Percentiles rank a stretch among this genome's conserved stretches.
These are phyloP conservation scores for Daldinia childiae DNA, from an alignment of 495 filamentous ascomycete species.

Conservation along the genomic window DNA sequence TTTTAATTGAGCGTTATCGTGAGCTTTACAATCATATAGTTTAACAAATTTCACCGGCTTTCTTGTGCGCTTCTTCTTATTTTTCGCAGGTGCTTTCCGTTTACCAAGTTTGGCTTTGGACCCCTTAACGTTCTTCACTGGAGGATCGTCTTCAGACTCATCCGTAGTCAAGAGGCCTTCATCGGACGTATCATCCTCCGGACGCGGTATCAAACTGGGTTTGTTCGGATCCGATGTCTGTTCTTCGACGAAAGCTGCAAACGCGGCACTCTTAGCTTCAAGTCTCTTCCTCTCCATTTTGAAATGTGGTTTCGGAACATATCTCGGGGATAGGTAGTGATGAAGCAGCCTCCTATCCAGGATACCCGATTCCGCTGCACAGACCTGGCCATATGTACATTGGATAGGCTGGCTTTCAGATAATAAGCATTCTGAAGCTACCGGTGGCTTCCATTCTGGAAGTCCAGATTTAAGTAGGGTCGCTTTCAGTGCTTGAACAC, in stretches of 20 bases:
- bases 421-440: conserved; percentile 12
- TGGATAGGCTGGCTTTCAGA: conserved; percentile 5
- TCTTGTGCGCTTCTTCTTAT: conserved; percentile 19
- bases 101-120: conserved; percentile 1
- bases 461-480: conserved; percentile 18
- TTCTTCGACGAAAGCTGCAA: conserved; percentile 26
- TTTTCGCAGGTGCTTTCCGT: conserved; percentile 11
- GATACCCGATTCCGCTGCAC: conserved; percentile 18
- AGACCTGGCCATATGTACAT: conserved; percentile 9
- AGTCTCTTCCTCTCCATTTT: conserved; percentile 37
- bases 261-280: conserved; percentile 27
- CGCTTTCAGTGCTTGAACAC: neutral
- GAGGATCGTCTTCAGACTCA: neutral
- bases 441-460: conserved; percentile 20
- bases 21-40: conserved; percentile 30
- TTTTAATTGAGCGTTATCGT: conserved; percentile 28
- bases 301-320: conserved; percentile 36
- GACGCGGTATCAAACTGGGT: conserved; percentile 23
- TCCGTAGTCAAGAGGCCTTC: conserved; percentile 20
- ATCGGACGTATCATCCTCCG: conserved; percentile 33
- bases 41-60: conserved; percentile 25
- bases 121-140: neutral
- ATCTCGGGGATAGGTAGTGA: conserved; percentile 19
- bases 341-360: conserved; percentile 33
- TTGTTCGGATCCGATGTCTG: neutral